Percentiles rank a stretch among this genome's conserved stretches.
phyloP scores from a whole-genome alignment of 139 green algal genomes.

The Tetraselmis striata region DNA sequence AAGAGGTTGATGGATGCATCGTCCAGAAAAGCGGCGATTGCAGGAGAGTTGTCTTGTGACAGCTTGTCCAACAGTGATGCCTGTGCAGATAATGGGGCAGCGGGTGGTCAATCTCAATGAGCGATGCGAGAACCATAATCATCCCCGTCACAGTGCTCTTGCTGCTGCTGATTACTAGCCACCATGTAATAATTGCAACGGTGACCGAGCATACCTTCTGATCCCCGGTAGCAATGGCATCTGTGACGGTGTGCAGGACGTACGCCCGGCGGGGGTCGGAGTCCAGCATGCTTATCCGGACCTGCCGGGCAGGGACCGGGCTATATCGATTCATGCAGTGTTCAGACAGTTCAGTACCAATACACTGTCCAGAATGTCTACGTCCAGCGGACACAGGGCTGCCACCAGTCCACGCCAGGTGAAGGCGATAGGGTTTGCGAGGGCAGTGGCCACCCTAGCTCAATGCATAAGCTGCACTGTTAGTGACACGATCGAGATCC shows the following conservation, averaged over 20 bases:
- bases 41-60: conserved; percentile 32
- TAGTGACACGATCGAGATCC: too few species aligned
- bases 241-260: conserved; percentile 28
- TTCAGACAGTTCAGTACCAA: too few species aligned
- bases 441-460: too few species aligned
- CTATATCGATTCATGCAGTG: too few species aligned
- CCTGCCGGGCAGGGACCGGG: too few species aligned
- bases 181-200: neutral
- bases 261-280: conserved; percentile 33
- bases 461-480: too few species aligned
- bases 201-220: conserved; percentile 16
- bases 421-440: too few species aligned
- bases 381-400: too few species aligned
- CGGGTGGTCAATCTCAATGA: neutral
- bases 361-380: too few species aligned
- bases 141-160: neutral
- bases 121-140: neutral
- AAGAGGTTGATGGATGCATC: conserved; percentile 31
- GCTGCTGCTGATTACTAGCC: conserved; percentile 12
- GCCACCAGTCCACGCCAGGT: too few species aligned
- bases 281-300: neutral
- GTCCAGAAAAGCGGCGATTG: conserved; percentile 49
- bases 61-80: conserved; percentile 18
- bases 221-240: conserved; percentile 24
- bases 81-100: neutral